A percentile compares a stretch with the other conserved stretches of the same genome.
Evolutionary conservation across 306 rosid species (phyloP).

Genomic region (Hippophae rhamnoides): DNA sequence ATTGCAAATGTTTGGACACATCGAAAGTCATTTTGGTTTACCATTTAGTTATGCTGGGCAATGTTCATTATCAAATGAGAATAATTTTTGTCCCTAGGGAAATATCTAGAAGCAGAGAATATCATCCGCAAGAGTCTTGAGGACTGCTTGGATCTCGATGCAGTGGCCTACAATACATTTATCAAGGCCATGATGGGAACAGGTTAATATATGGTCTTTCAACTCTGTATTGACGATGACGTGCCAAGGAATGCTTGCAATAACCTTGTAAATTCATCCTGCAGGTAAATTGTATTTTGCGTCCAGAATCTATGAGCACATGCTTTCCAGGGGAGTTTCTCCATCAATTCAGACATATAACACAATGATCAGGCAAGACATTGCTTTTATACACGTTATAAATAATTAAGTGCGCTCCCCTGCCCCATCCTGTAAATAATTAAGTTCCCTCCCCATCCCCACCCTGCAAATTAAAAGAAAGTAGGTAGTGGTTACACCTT

Average conservation of each 20-base stretch:
- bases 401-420: not conserved
- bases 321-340: conserved; percentile 50
- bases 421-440: not conserved
- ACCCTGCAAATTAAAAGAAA: not conserved
- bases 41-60: not conserved
- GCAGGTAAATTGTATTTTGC: conserved; percentile 73
- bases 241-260: conserved; percentile 20
- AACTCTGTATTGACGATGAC: conserved; percentile 7
- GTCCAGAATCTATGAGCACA: conserved; percentile 50
- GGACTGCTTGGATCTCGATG: conserved; percentile 56
- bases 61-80: not conserved
- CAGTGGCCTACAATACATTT: conserved; percentile 87
- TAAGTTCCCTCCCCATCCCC: not conserved
- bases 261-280: conserved; percentile 20
- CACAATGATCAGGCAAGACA: conserved; percentile 78
- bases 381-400: not conserved
- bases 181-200: conserved; percentile 88
- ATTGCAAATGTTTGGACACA: not conserved
- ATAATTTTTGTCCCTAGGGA: conserved; percentile 39
- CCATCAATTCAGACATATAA: conserved; percentile 84
- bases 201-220: conserved; percentile 38
- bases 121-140: conserved; percentile 48
- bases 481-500: not conserved
- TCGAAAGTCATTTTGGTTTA: not conserved
- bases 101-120: conserved; percentile 62